phyloP scores from a whole-genome alignment of 23 red algal species.

The Gracilaria vermiculophylla region DNA sequence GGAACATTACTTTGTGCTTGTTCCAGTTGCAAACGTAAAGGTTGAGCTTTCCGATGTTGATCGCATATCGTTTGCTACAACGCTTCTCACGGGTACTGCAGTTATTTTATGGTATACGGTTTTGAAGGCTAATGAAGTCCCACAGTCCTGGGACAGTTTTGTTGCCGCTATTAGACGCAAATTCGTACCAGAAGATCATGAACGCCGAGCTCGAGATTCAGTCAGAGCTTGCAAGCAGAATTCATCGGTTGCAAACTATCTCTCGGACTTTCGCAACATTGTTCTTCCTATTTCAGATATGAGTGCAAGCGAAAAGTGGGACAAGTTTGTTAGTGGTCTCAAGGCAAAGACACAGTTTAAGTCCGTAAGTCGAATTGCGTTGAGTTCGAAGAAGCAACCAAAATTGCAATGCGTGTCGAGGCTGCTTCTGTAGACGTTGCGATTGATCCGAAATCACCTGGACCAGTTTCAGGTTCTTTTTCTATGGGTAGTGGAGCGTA shows the following conservation, averaged over 20 bases:
- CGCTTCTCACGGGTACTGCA: too few relatives aligned
- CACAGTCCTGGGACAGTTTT: neutral
- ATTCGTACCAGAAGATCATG: neutral
- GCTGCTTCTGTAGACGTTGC: neutral
- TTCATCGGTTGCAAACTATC: neutral
- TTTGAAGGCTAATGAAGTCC: too few relatives aligned
- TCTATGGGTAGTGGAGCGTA: neutral
- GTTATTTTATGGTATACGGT: too few relatives aligned
- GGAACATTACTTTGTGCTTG: too few relatives aligned
- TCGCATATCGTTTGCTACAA: too few relatives aligned
- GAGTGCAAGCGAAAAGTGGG: neutral
- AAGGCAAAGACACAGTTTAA: neutral
- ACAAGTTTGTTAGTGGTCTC: conserved; percentile 1
- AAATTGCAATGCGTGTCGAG: too few relatives aligned
- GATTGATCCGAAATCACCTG: neutral
- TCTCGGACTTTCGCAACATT: neutral
- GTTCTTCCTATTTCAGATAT: neutral
- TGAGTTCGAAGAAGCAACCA: neutral
- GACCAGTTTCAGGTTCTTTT: neutral
- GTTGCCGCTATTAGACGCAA: neutral
- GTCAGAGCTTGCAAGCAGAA: neutral
- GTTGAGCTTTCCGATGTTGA: too few relatives aligned
- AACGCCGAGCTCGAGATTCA: neutral
- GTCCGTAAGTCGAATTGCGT: neutral
- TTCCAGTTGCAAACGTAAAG: too few relatives aligned